Evolutionary conservation across 1,284 basidiomycete species (phyloP), one percentile per base, ranked within the genome.

Genomic region (Ceraceosorus bombacis): DNA sequence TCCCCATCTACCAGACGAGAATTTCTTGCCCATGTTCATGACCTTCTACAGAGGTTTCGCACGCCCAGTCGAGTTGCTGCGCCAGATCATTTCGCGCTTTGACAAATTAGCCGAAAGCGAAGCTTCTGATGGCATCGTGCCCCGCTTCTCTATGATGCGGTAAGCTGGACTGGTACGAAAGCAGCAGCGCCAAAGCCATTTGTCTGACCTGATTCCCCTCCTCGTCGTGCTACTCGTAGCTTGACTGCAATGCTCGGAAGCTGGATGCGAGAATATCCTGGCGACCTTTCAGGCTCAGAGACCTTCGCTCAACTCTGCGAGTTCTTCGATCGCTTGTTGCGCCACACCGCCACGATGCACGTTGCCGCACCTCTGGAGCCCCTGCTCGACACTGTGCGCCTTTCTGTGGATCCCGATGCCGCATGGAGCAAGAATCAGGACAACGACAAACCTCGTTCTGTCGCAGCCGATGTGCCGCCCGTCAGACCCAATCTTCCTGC

Each of bases 181-280:
- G 9, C 17, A 50, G 27, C 27, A 27, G 27, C 27, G 27, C 27
- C 27, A 9, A n/a, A 27, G 17, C 5, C 8, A 9, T 50, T 50
- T n/a, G 6, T 3, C 49, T 50, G 13, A 50, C 49, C 17, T 48
- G 2, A 50, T 8, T 50, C 7, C 13, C 49, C 49, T n/a, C 2
- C 5, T 41, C 53, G 2, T 27, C 27, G 27, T 27, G 2, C 27
- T 27, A 27, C 27, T 27, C 27, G 27, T 27, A 54, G 59, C 40
- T 60, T 74, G 17, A 65, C 66, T 38, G 64, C 62, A 41, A 70
- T 74, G 68, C 64, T 74, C 0, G 66, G 67, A 41, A 71, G 73
- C 36, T 74, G 72, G 72, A 67, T 74, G 56, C 63, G 67, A 49
- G 69, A 72, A 54, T 74, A 74, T 51, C 72, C 72, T 9, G 72